Conservation (phyloP, 257 asterid genomes). For the Handroanthus guayacan region DNA sequence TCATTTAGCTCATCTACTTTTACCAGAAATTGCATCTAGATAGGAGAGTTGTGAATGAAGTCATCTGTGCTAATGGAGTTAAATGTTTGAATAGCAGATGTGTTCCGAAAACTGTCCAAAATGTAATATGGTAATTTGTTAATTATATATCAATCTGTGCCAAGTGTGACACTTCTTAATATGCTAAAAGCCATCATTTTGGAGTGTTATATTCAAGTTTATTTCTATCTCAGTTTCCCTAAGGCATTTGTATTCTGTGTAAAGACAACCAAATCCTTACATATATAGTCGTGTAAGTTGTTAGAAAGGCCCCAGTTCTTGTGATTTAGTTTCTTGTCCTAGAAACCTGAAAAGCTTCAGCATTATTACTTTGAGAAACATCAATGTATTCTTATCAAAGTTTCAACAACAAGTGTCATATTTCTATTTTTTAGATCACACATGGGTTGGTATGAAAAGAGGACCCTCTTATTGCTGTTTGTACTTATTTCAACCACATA, state of each 20-base stretch:
- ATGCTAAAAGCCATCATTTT: background rate
- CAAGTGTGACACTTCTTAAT: background rate
- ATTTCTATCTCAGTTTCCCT: slow-evolving; percentile 10
- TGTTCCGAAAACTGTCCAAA: slow-evolving; percentile 25
- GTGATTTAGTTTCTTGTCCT: slow-evolving; percentile 14
- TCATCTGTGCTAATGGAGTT: slow-evolving; percentile 26
- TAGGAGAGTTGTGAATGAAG: slow-evolving; percentile 31
- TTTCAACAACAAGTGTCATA: slow-evolving; percentile 2
- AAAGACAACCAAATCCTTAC: slow-evolving; percentile 21
- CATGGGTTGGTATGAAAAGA: slow-evolving; percentile 17
- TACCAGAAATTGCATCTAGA: slow-evolving; percentile 17
- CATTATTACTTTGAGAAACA: background rate
- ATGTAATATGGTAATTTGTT: slow-evolving; percentile 23
- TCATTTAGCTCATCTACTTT: slow-evolving; percentile 14
- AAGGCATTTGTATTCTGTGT: slow-evolving; percentile 25
- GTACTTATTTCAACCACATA: slow-evolving; percentile 9
- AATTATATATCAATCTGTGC: slow-evolving; percentile 6
- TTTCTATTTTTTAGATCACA: background rate
- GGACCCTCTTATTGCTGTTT: slow-evolving; percentile 29
- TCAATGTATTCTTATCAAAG: background rate
- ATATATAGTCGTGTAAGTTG: slow-evolving; percentile 6
- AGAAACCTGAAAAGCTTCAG: slow-evolving; percentile 30
- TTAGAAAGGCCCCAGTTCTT: slow-evolving; percentile 29
- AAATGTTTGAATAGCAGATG: slow-evolving; percentile 24
- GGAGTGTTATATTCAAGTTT: slow-evolving; percentile 12